A percentile compares a stretch with the other conserved stretches of the same genome.
phyloP scores from a whole-genome alignment of 192 early-diverging fungal genomes.

The Spizellomyces sp. region DNA sequence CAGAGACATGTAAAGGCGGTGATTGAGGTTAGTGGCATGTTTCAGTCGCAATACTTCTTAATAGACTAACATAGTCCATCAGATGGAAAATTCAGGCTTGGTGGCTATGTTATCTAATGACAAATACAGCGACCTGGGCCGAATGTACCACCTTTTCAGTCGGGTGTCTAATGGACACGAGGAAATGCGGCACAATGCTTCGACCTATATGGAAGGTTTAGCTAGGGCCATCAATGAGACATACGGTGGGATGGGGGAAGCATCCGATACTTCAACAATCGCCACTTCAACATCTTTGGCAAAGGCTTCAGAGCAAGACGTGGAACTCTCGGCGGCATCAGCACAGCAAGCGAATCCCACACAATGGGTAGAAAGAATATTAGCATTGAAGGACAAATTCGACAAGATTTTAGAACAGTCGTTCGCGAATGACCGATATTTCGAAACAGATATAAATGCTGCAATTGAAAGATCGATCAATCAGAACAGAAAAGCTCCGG shows the following conservation, averaged over 20 bases:
- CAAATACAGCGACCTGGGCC: slow-evolving; percentile 64
- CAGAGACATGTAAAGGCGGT: slow-evolving; percentile 70
- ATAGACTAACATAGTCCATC: slow-evolving; percentile 6
- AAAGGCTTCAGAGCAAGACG: slow-evolving; percentile 55
- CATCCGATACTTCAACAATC: slow-evolving; percentile 40
- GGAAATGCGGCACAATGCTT: slow-evolving; percentile 61
- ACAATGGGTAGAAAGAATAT: slow-evolving; percentile 85
- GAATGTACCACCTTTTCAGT: slow-evolving; percentile 75
- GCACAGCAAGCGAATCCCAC: slow-evolving; percentile 36
- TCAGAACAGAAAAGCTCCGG: slow-evolving; percentile 73
- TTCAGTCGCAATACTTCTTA: not conserved
- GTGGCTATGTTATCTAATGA: slow-evolving; percentile 70
- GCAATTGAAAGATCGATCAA: slow-evolving; percentile 86
- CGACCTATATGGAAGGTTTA: slow-evolving; percentile 65
- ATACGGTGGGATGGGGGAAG: slow-evolving; percentile 25
- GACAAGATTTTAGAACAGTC: slow-evolving; percentile 68
- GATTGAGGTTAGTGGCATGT: slow-evolving; percentile 56
- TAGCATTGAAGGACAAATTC: slow-evolving; percentile 78
- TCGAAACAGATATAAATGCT: slow-evolving; percentile 79
- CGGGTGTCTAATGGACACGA: slow-evolving; percentile 71
- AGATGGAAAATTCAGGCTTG: slow-evolving; percentile 80
- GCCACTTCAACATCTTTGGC: slow-evolving; percentile 35
- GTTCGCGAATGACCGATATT: slow-evolving; percentile 70
- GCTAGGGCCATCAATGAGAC: slow-evolving; percentile 74
- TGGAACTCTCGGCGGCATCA: slow-evolving; percentile 1